Evolutionary conservation across 306 rosid genomes (phyloP), one percentile per base, ranked within the genome.

Genomic region (Castanea sativa): DNA sequence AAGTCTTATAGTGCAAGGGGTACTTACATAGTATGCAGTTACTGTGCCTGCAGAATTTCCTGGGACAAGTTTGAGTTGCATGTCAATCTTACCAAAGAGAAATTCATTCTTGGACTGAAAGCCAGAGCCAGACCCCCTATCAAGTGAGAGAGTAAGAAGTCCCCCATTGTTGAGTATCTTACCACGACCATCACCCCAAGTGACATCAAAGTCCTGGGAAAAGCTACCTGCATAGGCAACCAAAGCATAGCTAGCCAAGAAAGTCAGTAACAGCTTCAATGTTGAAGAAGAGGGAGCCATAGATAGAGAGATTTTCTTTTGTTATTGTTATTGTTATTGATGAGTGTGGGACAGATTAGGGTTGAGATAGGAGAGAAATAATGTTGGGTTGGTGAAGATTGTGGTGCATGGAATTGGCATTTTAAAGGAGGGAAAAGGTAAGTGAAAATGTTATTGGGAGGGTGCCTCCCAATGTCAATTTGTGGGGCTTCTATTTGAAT

Each of bases 1-100:
- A 9, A 49, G 53, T 12, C 15, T 10, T 16, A 52, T 32, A 16
- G 53, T 23, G 10, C 1, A 0, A 19, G 52, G 21, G 32, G 38
- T 38, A 29, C 84, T 75, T 90, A 87, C 92, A 81, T 92, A 92
- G 58, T 87, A 92, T 53, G 95, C 91, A 29, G 97, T 87, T 76
- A 92, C 97, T 27, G 93, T 89, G 81, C 97, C 97, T 18, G 95
- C 97, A 13, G 93, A 92, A 77, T 89, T 88, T 73, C 93, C 93
- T 1, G 92, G 76, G 1, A 90, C 95, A 27, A 92, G 97, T 87
- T 92, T 89, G 84, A 92, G 85, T 52, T 92, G 97, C 93, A 89
- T 90, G 49, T 92, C 89, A 20, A 90, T 87, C 51, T 86, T 85
- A 0, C 97, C 91, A 73, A 84, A 90, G 6, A 92, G 81, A 74